A percentile compares a stretch with the other conserved stretches of the same genome.
Conservation (phyloP, 73 alveolate genomes). For the Paramecium pentaurelia region DNA sequence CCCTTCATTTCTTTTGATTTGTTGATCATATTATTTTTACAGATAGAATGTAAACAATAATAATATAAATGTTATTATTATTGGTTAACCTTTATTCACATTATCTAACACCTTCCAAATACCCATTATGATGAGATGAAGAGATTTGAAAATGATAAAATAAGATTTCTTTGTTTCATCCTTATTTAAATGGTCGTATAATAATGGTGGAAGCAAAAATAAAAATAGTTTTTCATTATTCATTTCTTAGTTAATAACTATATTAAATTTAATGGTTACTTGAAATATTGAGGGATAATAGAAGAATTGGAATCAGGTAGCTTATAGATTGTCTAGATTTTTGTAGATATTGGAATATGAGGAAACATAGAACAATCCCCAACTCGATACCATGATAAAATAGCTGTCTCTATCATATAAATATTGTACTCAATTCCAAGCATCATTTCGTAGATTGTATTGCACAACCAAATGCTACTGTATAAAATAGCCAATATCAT, state of each 20-base stretch:
- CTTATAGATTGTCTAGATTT: neutral
- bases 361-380: neutral
- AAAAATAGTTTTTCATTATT: neutral
- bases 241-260: neutral
- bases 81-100: neutral
- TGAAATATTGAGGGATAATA: neutral
- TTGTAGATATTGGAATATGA: neutral
- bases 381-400: neutral
- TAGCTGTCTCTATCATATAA: conserved; percentile 4
- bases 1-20: neutral
- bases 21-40: neutral
- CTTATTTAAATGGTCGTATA: neutral
- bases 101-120: neutral
- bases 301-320: neutral
- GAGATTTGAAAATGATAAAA: neutral
- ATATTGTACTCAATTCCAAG: neutral
- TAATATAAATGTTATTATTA: neutral
- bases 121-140: neutral
- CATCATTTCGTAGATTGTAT: conserved; percentile 1
- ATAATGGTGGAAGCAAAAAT: neutral
- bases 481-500: conserved; percentile 1
- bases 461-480: neutral
- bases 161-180: neutral
- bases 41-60: neutral
- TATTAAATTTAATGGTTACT: neutral